Base-by-base conservation (phyloP, 2,329 filamentous ascomycete species). In the Penicillium griseofulvum region DNA sequence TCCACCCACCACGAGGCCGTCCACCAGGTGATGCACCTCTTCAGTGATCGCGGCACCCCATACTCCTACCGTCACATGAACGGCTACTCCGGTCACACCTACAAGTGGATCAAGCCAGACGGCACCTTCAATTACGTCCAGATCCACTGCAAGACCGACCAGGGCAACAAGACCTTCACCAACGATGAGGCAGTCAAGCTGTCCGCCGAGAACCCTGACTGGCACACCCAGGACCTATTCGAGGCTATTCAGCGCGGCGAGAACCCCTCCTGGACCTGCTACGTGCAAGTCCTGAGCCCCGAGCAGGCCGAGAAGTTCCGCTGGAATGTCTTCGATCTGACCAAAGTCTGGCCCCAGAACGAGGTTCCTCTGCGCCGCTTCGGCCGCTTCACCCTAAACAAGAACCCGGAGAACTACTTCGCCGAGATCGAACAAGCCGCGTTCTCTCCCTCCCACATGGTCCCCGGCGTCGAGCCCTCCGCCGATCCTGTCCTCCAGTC, bases 381-480 rank as follows among this genome's bases (percentile, higher is more conserved):
- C 51, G 86, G 86, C 46, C 80, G 80, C 56, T 72, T 89, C 55
- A 87, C 82, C 0, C 78, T 89, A 24, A 87, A 87, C 73, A 78
- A 79, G 68, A 89, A 88, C 67, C 77, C 80, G 1, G 72, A 81
- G 51, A 88, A 89, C 72, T 89, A 88, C 75, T 88, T 88, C 65
- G 79, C 81, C 44, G 87, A 90, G 65, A 87, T 89, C 47, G 87
- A 90, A 75, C 87, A 89, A 68, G 80, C 83, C 17, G 84, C 86
- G 2, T 90, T 88, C 79, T 85, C 81, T 57, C 87, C 87, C 37
- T 80, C 84, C 7, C 85, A 89, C 68, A 73, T 89, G 71, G 80
- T 84, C 4, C 86, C 86, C 4, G 86, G 87, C 50, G 83, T 87
- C 54, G 86, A 89, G 71, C 83, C 86, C 14, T 87, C 86, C 10